Evolutionary conservation across 306 rosid species (phyloP).

Genomic region (Bauhinia variegata): DNA sequence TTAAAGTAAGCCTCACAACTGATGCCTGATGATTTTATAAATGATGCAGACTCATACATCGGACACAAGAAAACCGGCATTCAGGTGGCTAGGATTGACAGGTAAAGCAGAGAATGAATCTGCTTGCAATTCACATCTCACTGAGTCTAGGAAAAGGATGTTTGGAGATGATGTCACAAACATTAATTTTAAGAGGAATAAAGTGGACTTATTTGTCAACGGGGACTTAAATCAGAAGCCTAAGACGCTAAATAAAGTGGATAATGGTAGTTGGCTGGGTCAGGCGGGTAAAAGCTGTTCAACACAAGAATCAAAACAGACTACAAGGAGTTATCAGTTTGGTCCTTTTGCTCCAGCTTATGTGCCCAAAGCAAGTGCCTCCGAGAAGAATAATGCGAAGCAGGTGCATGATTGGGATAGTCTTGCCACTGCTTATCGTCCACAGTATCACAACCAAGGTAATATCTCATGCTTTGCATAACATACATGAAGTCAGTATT

Average conservation of each 20-base stretch:
- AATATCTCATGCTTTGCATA: constrained; percentile 30
- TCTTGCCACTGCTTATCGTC: constrained; percentile 63
- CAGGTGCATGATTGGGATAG: constrained; percentile 63
- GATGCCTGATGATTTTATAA: neutral
- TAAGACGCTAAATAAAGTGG: constrained; percentile 37
- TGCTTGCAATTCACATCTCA: constrained; percentile 26
- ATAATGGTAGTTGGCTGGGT: constrained; percentile 27
- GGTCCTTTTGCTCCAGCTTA: constrained; percentile 85
- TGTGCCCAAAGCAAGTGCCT: constrained; percentile 45
- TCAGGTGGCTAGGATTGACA: constrained; percentile 77
- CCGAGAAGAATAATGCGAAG: constrained; percentile 49
- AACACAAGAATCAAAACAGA: constrained; percentile 44
- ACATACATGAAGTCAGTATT: neutral
- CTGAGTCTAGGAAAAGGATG: constrained; percentile 65
- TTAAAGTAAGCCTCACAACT: neutral
- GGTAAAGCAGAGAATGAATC: constrained; percentile 45
- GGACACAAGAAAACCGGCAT: constrained; percentile 86
- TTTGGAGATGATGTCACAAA: constrained; percentile 85
- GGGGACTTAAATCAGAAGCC: constrained; percentile 35
- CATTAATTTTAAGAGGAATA: constrained; percentile 54
- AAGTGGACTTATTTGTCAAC: constrained; percentile 38
- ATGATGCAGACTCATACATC: constrained; percentile 70
- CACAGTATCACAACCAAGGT: constrained; percentile 89
- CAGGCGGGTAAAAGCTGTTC: constrained; percentile 41
- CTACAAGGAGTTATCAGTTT: constrained; percentile 62